These are phyloP conservation scores for Williopsis jadinii DNA, from an alignment of 1,139 yeast species.

Conservation along the genomic window DNA sequence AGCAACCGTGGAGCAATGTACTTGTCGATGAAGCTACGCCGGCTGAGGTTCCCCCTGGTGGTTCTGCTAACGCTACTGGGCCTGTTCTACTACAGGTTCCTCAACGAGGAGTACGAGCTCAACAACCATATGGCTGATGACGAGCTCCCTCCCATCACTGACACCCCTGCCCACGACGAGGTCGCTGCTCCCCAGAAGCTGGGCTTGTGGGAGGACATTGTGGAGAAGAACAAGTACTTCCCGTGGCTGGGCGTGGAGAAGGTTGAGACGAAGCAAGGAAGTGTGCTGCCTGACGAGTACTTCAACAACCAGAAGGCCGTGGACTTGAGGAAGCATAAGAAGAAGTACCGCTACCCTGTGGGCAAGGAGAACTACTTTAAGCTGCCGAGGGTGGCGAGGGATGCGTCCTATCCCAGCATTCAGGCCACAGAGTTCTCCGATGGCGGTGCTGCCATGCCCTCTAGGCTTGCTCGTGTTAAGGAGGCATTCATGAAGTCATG, in stretches of 20 bases:
- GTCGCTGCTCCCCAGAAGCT: slow-evolving; percentile 1
- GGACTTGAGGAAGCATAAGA: slow-evolving; percentile 12
- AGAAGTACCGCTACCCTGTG: slow-evolving; percentile 25
- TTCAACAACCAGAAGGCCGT: slow-evolving; percentile 13
- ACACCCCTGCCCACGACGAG: neutral
- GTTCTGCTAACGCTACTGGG: slow-evolving; percentile 13
- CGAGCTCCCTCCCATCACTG: slow-evolving; percentile 18
- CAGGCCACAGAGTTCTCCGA: slow-evolving; percentile 25
- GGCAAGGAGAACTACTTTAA: slow-evolving; percentile 27
- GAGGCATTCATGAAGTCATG: slow-evolving; percentile 51
- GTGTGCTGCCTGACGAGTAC: slow-evolving; percentile 18
- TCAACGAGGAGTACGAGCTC: slow-evolving; percentile 18
- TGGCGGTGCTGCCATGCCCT: slow-evolving; percentile 24
- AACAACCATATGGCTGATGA: slow-evolving; percentile 19
- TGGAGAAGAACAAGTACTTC: slow-evolving; percentile 31
- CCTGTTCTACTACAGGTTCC: slow-evolving; percentile 21
- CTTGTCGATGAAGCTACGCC: slow-evolving; percentile 4
- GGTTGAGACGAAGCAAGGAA: slow-evolving; percentile 15
- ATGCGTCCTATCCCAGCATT: slow-evolving; percentile 20
- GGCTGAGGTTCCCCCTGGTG: slow-evolving; percentile 13
- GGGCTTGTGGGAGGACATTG: slow-evolving; percentile 9
- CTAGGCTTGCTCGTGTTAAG: slow-evolving; percentile 39
- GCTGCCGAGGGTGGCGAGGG: slow-evolving; percentile 16
- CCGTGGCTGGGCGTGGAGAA: slow-evolving; percentile 26
- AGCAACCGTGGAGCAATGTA: too few species aligned